phyloP scores from a whole-genome alignment of 2,329 filamentous ascomycete species.

The Colletotrichum horii region DNA sequence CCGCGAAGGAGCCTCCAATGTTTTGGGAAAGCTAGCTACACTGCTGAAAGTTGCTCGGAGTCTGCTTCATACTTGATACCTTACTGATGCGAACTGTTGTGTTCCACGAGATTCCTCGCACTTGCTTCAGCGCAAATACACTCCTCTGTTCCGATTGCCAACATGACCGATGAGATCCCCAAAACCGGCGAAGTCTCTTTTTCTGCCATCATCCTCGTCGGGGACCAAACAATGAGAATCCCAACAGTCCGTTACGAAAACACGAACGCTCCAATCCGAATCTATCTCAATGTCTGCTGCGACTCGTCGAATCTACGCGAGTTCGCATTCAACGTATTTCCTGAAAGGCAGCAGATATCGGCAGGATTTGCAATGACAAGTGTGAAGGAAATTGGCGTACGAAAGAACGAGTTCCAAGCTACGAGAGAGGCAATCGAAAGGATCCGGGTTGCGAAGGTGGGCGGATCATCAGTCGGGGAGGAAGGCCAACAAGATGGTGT shows the following conservation, averaged over 20 bases:
- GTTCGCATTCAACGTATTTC: neutral
- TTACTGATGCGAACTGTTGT: neutral
- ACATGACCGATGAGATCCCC: neutral
- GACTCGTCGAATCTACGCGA: neutral
- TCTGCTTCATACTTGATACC: neutral
- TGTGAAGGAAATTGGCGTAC: neutral
- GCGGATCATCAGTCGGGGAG: neutral
- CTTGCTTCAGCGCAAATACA: neutral
- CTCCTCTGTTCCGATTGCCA: neutral
- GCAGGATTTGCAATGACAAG: neutral
- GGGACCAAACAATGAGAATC: neutral
- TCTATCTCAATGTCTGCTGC: neutral
- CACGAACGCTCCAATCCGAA: neutral
- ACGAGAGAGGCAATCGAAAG: neutral
- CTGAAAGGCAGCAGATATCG: neutral
- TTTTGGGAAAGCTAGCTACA: neutral
- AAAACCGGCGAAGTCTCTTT: neutral
- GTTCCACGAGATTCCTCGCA: neutral
- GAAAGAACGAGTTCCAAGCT: neutral
- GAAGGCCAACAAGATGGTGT: neutral
- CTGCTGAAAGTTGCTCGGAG: neutral
- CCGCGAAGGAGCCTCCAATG: neutral
- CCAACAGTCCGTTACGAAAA: neutral
- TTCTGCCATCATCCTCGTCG: neutral
- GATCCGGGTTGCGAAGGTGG: neutral